Evolutionary conservation across 768 basidiomycete species (phyloP).

Genomic region (Phanerochaete carnosa): DNA sequence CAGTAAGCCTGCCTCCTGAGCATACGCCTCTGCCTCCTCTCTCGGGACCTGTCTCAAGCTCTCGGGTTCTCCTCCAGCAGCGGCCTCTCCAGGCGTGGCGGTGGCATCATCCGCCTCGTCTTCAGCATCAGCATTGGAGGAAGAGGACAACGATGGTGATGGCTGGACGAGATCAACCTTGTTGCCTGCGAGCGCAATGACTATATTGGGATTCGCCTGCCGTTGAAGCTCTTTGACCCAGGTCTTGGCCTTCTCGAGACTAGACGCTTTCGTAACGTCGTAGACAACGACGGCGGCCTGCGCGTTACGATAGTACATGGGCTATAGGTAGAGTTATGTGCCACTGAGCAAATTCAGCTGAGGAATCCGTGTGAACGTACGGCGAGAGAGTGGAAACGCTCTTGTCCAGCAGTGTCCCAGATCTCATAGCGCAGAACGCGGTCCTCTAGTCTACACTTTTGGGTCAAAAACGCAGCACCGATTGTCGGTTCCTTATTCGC

Average conservation of each 20-base stretch:
- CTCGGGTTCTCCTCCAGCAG: slow-evolving; percentile 59
- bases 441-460: slow-evolving; percentile 95
- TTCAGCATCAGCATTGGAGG: slow-evolving; percentile 65
- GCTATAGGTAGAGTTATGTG: slow-evolving; percentile 44
- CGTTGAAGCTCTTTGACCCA: slow-evolving; percentile 99
- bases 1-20: slow-evolving; percentile 87
- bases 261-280: slow-evolving; percentile 93
- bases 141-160: slow-evolving; percentile 46
- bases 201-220: slow-evolving; percentile 98
- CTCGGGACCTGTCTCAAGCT: slow-evolving; percentile 84
- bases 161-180: slow-evolving; percentile 89
- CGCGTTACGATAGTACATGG: slow-evolving; percentile 99
- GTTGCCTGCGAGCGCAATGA: slow-evolving; percentile 97
- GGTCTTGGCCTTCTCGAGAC: slow-evolving; percentile 97
- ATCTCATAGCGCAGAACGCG: slow-evolving; percentile 93
- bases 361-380: slow-evolving; percentile 42
- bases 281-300: slow-evolving; percentile 98
- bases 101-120: slow-evolving; percentile 94
- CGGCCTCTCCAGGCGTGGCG: slow-evolving; percentile 70
- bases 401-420: slow-evolving; percentile 95
- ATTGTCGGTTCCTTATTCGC: slow-evolving; percentile 99
- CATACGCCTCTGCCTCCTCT: slow-evolving; percentile 96
- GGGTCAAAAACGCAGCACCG: slow-evolving; percentile 92
- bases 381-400: slow-evolving; percentile 96
- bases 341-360: slow-evolving; percentile 11